Evolutionary conservation across 176 grass and related monocot species (phyloP).

Genomic region (Phoenix roebelenii): DNA sequence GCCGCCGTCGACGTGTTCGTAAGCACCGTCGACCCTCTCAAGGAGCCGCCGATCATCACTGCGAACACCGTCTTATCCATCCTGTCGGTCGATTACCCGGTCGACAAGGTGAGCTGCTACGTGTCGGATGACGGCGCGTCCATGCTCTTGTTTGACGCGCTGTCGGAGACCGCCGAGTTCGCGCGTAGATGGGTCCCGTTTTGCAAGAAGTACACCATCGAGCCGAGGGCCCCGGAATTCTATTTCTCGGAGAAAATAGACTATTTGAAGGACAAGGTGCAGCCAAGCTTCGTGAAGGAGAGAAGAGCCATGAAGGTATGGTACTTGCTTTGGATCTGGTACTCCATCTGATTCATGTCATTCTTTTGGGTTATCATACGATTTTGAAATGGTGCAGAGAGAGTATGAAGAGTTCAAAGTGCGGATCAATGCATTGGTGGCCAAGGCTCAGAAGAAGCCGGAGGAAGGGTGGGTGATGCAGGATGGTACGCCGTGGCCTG

Average conservation of each 20-base stretch:
- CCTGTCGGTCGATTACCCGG: slow-evolving; percentile 86
- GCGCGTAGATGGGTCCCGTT: slow-evolving; percentile 88
- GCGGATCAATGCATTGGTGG: slow-evolving; percentile 74
- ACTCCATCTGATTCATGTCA: too few relatives aligned
- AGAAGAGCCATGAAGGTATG: slow-evolving; percentile 75
- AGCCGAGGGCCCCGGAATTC: slow-evolving; percentile 83
- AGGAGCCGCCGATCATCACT: slow-evolving; percentile 92
- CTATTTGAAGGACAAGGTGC: slow-evolving; percentile 98
- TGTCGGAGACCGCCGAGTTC: slow-evolving; percentile 87
- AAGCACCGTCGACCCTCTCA: slow-evolving; percentile 83
- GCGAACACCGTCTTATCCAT: slow-evolving; percentile 95
- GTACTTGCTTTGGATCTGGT: not conserved
- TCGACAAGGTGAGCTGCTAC: slow-evolving; percentile 81
- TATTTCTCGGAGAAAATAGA: slow-evolving; percentile 99
- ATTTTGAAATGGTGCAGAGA: slow-evolving; percentile 17
- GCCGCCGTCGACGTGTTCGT: slow-evolving; percentile 76
- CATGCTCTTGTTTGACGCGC: slow-evolving; percentile 85
- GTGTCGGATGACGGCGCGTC: slow-evolving; percentile 93
- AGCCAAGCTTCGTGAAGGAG: slow-evolving; percentile 87
- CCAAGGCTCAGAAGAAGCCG: slow-evolving; percentile 32
- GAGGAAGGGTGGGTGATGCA: too few relatives aligned
- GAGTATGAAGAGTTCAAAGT: slow-evolving; percentile 99
- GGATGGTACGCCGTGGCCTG: too few relatives aligned
- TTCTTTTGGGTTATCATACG: not conserved
- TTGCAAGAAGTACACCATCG: slow-evolving; percentile 88